phyloP scores from a whole-genome alignment of 208 protist species.

The Crithidia expoeki region DNA sequence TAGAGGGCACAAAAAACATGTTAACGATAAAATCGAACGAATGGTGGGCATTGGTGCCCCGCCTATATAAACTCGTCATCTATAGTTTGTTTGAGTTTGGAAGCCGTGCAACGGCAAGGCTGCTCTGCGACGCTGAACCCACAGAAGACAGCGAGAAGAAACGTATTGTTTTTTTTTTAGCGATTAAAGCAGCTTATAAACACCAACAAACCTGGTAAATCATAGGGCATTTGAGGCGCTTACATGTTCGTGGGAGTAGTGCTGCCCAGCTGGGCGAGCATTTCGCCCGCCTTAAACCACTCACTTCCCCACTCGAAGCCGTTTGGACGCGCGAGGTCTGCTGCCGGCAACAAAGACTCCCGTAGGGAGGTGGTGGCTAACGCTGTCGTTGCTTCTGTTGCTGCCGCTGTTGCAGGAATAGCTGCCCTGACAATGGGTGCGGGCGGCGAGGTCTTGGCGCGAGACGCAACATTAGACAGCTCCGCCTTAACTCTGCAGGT shows the following conservation, averaged over 20 bases:
- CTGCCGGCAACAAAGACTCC: neutral
- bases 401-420: neutral
- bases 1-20: no score
- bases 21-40: no score
- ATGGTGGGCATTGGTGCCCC: no score
- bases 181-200: no score
- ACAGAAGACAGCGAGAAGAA: no score
- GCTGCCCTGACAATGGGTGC: neutral
- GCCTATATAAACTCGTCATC: no score
- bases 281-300: slow-evolving; percentile 14
- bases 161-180: no score
- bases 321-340: neutral
- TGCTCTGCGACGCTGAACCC: no score
- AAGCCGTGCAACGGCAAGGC: no score
- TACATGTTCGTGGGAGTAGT: neutral
- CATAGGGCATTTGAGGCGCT: no score
- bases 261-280: slow-evolving; percentile 12
- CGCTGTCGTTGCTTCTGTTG: neutral
- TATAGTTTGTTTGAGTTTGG: no score
- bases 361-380: neutral
- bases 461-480: neutral
- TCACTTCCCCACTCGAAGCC: slow-evolving; percentile 5
- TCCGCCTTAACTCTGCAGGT: neutral
- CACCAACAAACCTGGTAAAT: no score
- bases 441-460: neutral